These are phyloP conservation scores for Usnea hakonensis DNA, from an alignment of 495 filamentous ascomycete genomes.

Conservation along the genomic window DNA sequence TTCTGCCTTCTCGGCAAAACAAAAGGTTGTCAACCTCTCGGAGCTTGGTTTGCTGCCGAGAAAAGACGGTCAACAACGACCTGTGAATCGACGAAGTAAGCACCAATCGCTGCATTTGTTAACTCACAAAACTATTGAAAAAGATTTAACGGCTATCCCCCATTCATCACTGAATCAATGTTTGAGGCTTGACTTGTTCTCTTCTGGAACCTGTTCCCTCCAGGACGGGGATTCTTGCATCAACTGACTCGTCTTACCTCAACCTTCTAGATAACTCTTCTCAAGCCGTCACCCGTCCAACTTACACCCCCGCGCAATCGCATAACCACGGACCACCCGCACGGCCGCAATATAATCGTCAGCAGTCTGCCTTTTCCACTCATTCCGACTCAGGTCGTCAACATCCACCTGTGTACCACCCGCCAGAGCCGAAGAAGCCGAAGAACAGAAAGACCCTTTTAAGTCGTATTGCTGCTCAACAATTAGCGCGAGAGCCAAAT, in stretches of 20 bases:
- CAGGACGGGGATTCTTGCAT: slow-evolving; percentile 1
- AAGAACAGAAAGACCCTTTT: slow-evolving; percentile 21
- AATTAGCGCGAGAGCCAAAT: slow-evolving; percentile 18
- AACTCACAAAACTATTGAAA: too few relatives aligned
- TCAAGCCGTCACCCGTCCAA: slow-evolving; percentile 29
- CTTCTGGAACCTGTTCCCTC: slow-evolving; percentile 1
- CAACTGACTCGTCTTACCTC: slow-evolving; percentile 26
- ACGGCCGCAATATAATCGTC: slow-evolving; percentile 21
- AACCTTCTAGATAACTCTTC: slow-evolving; percentile 44
- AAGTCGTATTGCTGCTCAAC: slow-evolving; percentile 22
- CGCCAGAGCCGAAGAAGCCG: slow-evolving; percentile 21
- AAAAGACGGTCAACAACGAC: slow-evolving; percentile 21
- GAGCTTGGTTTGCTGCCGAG: slow-evolving; percentile 25
- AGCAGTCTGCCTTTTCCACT: slow-evolving; percentile 21
- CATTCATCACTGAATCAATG: slow-evolving; percentile 4
- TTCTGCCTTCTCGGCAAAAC: slow-evolving; percentile 12
- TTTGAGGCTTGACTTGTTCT: slow-evolving; percentile 3
- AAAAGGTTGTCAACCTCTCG: slow-evolving; percentile 19
- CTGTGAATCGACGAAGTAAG: slow-evolving; percentile 24
- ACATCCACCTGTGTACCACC: slow-evolving; percentile 18
- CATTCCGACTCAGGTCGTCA: slow-evolving; percentile 24
- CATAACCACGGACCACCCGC: slow-evolving; percentile 6
- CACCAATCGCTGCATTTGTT: background rate
- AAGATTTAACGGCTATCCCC: too few relatives aligned
- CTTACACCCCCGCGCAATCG: slow-evolving; percentile 19